Evolutionary conservation across 2,329 filamentous ascomycete species (phyloP), one percentile per base, ranked within the genome.

Genomic region (Fusarium euwallaceae): DNA sequence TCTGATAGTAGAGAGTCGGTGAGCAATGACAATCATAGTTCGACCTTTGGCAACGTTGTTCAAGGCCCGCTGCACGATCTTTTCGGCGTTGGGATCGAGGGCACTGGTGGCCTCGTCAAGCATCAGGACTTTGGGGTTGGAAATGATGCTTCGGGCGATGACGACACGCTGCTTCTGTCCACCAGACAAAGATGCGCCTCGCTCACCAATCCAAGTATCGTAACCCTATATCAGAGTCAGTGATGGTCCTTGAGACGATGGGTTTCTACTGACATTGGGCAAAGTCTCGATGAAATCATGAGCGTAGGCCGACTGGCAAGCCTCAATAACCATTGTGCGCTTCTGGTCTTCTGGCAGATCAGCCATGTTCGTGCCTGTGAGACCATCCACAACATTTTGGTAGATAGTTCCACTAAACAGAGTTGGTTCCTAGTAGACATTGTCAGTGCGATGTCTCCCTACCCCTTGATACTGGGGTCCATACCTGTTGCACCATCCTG

Each of bases 31-130:
- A 51, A 93, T 89, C 4, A 91, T 92, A 1, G 92, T 93, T 20
- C 91, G 85, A 27, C 87, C 87, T 53, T 86, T 84, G 2, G 89
- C 89, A 9, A 83, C 83, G 7, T 87, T 86, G 70, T 89, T 87
- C 22, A 92, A 83, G 0, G 89, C 89, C 61, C 84, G 80, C 71
- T 92, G 89, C 0, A 92, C 90, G 24, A 88, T 84, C 32, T 84
- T 83, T 62, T 87, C 85, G 4, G 86, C 83, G 14, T 83, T 83
- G 3, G 84, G 83, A 48, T 87, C 84, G 11, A 87, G 79, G 1
- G 92, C 90, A 58, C 88, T 91, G 0, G 92, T 94, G 2, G 92
- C 92, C 80, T 94, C 92, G 72, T 94, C 92, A 2, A 94, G 84
- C 34, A 94, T 88, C 0, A 94, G 83, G 51, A 94, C 89, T 4